Conservation (phyloP, 345 rosid genomes). For the Carallia brachiata region DNA sequence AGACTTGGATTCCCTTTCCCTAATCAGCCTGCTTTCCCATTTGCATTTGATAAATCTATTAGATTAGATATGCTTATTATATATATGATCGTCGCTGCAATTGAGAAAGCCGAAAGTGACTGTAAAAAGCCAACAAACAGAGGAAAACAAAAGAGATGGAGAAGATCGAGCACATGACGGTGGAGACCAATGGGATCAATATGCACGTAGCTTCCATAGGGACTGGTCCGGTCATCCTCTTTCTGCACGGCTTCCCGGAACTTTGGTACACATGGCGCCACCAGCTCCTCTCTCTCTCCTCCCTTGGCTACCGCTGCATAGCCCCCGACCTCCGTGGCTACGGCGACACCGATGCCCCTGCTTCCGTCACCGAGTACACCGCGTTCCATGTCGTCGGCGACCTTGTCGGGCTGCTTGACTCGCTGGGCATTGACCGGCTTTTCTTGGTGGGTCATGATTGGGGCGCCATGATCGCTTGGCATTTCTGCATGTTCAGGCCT, state of each 20-base stretch:
- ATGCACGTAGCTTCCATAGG: conserved; percentile 9
- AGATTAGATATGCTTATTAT: no score
- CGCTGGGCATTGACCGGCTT: conserved; percentile 1
- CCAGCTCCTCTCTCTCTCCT: conserved; percentile 18
- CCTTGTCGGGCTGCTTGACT: conserved; percentile 10
- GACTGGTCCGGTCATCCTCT: not conserved
- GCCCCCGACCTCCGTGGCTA: conserved; percentile 27
- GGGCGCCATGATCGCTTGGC: not conserved
- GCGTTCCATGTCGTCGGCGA: conserved; percentile 20
- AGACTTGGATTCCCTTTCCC: no score
- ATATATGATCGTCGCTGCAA: no score
- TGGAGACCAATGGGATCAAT: conserved; percentile 6
- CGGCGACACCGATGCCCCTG: conserved; percentile 21
- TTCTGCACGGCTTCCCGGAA: conserved; percentile 9
- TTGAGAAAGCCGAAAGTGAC: no score
- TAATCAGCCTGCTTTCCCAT: no score
- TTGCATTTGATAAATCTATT: no score
- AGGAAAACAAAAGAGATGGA: not conserved
- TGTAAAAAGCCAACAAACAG: not conserved
- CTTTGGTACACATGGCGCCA: conserved; percentile 12
- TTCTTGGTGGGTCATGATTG: conserved; percentile 5
- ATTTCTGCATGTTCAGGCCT: not conserved
- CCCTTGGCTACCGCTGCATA: conserved; percentile 20
- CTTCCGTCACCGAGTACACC: conserved; percentile 5
- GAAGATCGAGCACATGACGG: conserved; percentile 13